These are phyloP conservation scores for Ophiostoma sp. DNA, from an alignment of 2,329 filamentous ascomycete genomes.

Conservation along the genomic window DNA sequence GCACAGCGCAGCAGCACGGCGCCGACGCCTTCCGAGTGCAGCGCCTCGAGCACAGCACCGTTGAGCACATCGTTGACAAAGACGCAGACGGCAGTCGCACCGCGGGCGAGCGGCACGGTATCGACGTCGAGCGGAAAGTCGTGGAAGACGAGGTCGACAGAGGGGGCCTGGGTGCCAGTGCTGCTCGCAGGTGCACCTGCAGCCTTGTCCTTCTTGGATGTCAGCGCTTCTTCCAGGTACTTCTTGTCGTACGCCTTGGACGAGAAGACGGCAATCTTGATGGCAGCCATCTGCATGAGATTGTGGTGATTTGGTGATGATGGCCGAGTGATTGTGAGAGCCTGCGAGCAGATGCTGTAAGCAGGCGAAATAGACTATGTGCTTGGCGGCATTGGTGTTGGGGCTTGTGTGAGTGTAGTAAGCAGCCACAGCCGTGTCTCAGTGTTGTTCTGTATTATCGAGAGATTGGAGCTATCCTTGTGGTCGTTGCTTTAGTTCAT, in stretches of 20 bases:
- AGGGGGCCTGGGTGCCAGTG: slow-evolving; percentile 10
- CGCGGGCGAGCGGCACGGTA: slow-evolving; percentile 50
- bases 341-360: no score
- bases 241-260: slow-evolving; percentile 32
- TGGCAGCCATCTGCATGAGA: background rate
- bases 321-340: background rate
- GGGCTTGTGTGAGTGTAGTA: no score
- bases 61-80: slow-evolving; percentile 62
- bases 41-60: slow-evolving; percentile 45
- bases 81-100: slow-evolving; percentile 55
- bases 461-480: no score
- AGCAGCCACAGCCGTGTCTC: no score
- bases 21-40: slow-evolving; percentile 47
- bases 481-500: no score
- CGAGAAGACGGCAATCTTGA: slow-evolving; percentile 13
- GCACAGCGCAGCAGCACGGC: slow-evolving; percentile 62
- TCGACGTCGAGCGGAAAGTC: slow-evolving; percentile 51
- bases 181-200: background rate
- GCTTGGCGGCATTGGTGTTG: no score
- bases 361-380: no score
- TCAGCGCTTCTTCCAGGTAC: slow-evolving; percentile 45
- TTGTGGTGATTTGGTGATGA: background rate
- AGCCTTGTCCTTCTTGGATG: slow-evolving; percentile 28
- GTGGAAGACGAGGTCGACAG: slow-evolving; percentile 51
- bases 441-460: no score